Base-by-base conservation (phyloP, 352 stramenopile species). In the Hyaloperonospora brassicae region DNA sequence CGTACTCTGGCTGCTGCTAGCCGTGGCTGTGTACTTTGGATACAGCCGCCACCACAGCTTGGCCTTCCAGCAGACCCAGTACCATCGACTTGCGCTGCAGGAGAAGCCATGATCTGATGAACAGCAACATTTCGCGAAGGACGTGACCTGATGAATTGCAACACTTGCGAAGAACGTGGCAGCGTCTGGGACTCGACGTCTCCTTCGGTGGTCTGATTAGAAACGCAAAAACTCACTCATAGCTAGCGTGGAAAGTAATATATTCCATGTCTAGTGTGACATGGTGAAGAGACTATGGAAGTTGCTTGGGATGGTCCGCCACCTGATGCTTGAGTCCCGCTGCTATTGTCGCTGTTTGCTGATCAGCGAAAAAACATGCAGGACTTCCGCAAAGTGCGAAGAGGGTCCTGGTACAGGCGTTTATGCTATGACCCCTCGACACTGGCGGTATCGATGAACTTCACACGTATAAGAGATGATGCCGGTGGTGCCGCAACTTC, bases 401-500 rank as follows among this genome's bases (percentile, higher is more conserved):
- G 68, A 53, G 78, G 94, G 59, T 92, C 70, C 30, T 87, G 77
- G 61, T 89, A 91, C 36, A 95, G 62, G 49, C 76, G 73, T 24
- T 96, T 79, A 60, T 94, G 96, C 66, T 96, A 34, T 81, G 46
- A 94, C 87, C 55, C 96, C 86, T 49, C 86, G 72, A 48, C 77
- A 76, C 62, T 96, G 0, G 27, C 95, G 23, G 81, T 77, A 58
- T 94, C 88, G 23, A 94, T 82, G 52, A 79, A 96, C 47, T 97
- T 81, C 23, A 97, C 53, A 58, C 90, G 84, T 66, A 96, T 96
- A 45, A 97, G 27, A 17, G 96, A 43, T 89, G 96, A 62, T 96
- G 87, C 62, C 95, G 86, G 60, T 96, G 89, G 57, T 95, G 84
- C 9, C 84, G 73, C 53, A 97, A 62, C 60, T 96, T 96, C 47